Percentiles rank a stretch among this genome's conserved stretches.
phyloP scores from a whole-genome alignment of 176 grass and related monocot genomes.

The Luzula sylvatica region DNA sequence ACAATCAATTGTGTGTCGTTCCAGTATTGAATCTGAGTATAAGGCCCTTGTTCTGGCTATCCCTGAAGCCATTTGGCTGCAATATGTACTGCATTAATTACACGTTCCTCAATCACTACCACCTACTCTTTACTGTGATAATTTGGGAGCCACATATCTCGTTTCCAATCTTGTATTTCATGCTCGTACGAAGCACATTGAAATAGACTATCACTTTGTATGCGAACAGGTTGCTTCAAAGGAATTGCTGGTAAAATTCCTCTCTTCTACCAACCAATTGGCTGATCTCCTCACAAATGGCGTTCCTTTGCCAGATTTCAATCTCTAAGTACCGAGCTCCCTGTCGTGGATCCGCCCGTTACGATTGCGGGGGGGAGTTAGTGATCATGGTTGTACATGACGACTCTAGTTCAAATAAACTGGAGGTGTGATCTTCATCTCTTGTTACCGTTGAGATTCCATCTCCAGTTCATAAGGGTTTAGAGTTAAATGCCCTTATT shows the following conservation, averaged over 20 bases:
- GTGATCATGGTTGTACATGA: too few relatives aligned
- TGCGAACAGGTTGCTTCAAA: background rate
- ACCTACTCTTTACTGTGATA: background rate
- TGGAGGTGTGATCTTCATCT: too few relatives aligned
- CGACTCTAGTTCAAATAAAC: too few relatives aligned
- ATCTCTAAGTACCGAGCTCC: too few relatives aligned
- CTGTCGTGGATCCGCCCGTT: too few relatives aligned
- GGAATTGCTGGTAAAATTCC: background rate
- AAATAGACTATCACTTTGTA: background rate
- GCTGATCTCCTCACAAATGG: background rate
- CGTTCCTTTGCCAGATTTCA: too few relatives aligned
- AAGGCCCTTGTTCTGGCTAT: background rate
- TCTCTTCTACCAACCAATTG: background rate
- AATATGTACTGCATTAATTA: background rate
- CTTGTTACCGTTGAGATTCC: too few relatives aligned
- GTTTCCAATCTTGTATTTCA: background rate
- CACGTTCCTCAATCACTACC: too few relatives aligned
- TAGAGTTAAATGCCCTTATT: too few relatives aligned
- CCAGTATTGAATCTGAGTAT: background rate
- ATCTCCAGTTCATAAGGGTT: too few relatives aligned
- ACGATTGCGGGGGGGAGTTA: too few relatives aligned
- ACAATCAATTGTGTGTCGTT: background rate
- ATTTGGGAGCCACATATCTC: background rate
- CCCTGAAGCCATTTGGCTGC: background rate
- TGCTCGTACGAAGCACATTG: background rate